A percentile compares a stretch with the other conserved stretches of the same genome.
Evolutionary conservation across 371 early-diverging fungal species (phyloP).

Genomic region (Mucor velutinosus): DNA sequence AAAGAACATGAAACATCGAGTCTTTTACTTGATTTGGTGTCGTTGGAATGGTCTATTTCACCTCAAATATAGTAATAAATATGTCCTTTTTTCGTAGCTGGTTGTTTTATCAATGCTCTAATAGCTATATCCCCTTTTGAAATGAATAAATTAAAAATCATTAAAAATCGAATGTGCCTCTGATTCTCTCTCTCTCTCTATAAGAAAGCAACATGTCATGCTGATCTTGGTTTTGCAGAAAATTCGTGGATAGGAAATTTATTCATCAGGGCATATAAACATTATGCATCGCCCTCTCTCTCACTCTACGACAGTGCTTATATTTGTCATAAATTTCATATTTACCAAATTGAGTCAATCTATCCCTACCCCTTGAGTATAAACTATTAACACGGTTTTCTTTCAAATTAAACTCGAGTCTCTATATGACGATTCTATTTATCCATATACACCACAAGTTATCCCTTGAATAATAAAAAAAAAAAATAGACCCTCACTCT

Average conservation of each 20-base stretch:
- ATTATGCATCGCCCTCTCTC: neutral
- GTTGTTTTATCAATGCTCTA: constrained; percentile 7
- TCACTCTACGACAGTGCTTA: neutral
- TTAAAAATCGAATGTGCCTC: neutral
- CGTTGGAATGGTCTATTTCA: constrained; percentile 13
- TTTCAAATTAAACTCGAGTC: constrained; percentile 19
- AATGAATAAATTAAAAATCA: neutral
- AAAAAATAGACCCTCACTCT: neutral
- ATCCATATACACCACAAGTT: neutral
- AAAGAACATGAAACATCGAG: neutral
- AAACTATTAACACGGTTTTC: constrained; percentile 5
- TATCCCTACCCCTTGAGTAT: neutral
- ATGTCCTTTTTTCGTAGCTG: constrained; percentile 14
- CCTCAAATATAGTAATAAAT: constrained; percentile 17
- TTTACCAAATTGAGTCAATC: constrained; percentile 9
- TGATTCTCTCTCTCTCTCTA: neutral
- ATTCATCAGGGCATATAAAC: neutral
- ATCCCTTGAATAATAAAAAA: neutral
- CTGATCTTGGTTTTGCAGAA: neutral
- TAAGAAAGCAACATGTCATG: neutral
- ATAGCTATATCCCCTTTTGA: neutral
- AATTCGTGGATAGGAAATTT: neutral
- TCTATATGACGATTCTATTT: constrained; percentile 13
- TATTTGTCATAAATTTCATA: constrained; percentile 11
- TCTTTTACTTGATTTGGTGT: constrained; percentile 1